Base-by-base conservation (phyloP, 371 early-diverging fungal genomes). In the Spraguea lophii region DNA sequence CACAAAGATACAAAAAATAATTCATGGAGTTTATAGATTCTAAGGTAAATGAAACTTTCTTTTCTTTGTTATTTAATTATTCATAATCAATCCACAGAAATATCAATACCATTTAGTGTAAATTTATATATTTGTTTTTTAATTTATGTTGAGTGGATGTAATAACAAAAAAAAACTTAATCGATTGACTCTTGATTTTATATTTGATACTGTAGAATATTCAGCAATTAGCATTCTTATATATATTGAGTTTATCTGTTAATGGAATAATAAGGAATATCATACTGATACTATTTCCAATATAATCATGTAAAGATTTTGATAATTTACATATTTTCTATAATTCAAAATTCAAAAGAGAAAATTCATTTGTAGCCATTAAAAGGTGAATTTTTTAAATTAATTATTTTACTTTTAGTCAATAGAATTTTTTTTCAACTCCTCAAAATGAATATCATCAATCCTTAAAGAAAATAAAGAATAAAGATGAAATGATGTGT, bases 211-310 rank as follows among this genome's bases (percentile, higher is more conserved):
- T 21, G 97, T 92, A 52, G 97, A 97, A 67, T 88, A 88, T 78
- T 98, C 99, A 68, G 88, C 93, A 19, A 89, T 84, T 71, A 95
- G 77, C 89, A 92, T 89, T 67, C 82, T 84, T 24, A 77, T 74
- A 7, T 81, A 78, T 60, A 79, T 80, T 3, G 89, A 98, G 79
- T 69, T 95, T 95, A 73, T 85, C 84, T 56, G 72, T 81, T 76
- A 62, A 94, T 45, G 79, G 91, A 56, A 93, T 79, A 54, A 97
- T 81, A 36, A 98, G 78, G 35, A 88, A 87, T 67, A 98, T 92
- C 99, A 98, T 95, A 54, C 89, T 88, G 2, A 97, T 98, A 49
- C 97, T 97, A 66, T 92, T 93, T 59, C 99, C 99, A 64, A 85
- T 74, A 7, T 91, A 88, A 47, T 83, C 81, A 51, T 84, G 80